Evolutionary conservation across 2,329 filamentous ascomycete genomes (phyloP), one percentile per base, ranked within the genome.

Genomic region (Paecilomyces formosus): DNA sequence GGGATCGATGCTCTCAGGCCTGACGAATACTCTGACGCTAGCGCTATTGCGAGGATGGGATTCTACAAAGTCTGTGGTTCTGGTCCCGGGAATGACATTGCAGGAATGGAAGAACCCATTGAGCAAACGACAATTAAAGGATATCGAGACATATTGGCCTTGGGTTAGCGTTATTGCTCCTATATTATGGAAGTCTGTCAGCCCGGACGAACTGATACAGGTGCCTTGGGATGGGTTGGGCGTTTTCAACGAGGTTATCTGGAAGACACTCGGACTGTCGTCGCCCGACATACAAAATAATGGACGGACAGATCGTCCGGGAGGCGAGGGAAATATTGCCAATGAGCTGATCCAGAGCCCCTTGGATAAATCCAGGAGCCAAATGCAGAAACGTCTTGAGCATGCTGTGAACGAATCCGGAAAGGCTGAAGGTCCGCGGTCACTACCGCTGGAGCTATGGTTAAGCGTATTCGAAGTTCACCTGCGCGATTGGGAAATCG

Each of bases 101-200:
- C 83, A 89, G 60, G 92, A 93, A 85, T 96, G 91, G 91, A 86
- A 92, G 69, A 92, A 94, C 67, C 90, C 92, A 2, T 87, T 92
- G 76, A 96, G 90, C 15, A 90, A 89, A 76, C 88, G 91, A 67
- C 92, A 96, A 70, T 82, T 96, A 61, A 88, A 85, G 73, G 94
- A 95, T 74, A 85, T 96, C 50, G 83, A 87, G 63, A 81, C 85
- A 62, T 92, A 91, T 71, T 96, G 90, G 90, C 87, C 87, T 56
- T 96, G 91, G 90, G 84, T 96, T 56, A 84, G 88, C 61, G 85
- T 94, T 51, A 82, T 96, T 71, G 82, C 88, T 50, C 91, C 92
- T 0, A 85, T 95, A 33, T 75, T 96, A 15, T 96, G 90, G 90
- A 85, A 87, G 63, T 94, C 90, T 69, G 86, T 89, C 62, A 78